phyloP scores from a whole-genome alignment of 805 yeast species.

The Starmerella davenportii region DNA sequence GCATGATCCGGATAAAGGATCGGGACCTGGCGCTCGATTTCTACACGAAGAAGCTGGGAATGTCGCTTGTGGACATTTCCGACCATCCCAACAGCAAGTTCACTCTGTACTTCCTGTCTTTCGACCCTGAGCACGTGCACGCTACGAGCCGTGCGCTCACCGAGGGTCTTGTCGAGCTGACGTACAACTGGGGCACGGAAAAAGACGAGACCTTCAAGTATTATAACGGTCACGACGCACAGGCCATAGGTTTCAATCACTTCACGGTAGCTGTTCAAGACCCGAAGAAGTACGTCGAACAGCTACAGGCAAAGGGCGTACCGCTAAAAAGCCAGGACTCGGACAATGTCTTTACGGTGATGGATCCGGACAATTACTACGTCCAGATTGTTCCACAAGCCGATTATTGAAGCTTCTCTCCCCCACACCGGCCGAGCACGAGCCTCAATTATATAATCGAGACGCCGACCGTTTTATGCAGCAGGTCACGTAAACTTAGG shows the following conservation, averaged over 20 bases:
- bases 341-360: constrained; percentile 35
- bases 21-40: constrained; percentile 57
- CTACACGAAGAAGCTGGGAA: constrained; percentile 62
- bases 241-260: constrained; percentile 75
- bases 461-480: no score
- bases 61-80: constrained; percentile 45
- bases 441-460: no score
- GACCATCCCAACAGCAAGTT: constrained; percentile 57
- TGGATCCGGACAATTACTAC: constrained; percentile 83
- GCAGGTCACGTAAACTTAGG: no score
- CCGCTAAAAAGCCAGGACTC: constrained; percentile 28
- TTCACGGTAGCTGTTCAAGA: constrained; percentile 60
- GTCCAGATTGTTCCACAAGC: constrained; percentile 47
- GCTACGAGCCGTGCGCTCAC: constrained; percentile 27
- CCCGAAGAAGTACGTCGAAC: constrained; percentile 33
- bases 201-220: constrained; percentile 53
- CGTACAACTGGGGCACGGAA: constrained; percentile 95
- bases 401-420: constrained; percentile 7
- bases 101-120: constrained; percentile 73
- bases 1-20: constrained; percentile 87
- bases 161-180: constrained; percentile 69
- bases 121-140: constrained; percentile 28
- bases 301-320: constrained; percentile 31
- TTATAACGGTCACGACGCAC: constrained; percentile 57
- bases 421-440: no score